Evolutionary conservation across 2,329 filamentous ascomycete genomes (phyloP).

Genomic region (Aureobasidium sp.): DNA sequence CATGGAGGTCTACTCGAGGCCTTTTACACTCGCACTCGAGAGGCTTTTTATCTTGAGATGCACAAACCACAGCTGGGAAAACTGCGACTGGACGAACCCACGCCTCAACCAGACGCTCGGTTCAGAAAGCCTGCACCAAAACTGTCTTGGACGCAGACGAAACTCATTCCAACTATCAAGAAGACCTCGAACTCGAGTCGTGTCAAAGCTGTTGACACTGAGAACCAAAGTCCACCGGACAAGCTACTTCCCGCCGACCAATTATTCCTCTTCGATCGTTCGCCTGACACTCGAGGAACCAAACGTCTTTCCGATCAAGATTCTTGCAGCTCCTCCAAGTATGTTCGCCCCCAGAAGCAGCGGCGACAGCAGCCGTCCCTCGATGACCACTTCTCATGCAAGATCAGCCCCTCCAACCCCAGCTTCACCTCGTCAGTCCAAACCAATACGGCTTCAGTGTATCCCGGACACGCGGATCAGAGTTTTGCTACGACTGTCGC

Average conservation of each 20-base stretch:
- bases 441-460: background rate
- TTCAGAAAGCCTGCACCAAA: background rate
- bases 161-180: conserved; percentile 1
- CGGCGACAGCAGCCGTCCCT: background rate
- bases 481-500: conserved; percentile 3
- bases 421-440: background rate
- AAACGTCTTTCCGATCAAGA: background rate
- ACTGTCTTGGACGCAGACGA: conserved; percentile 1
- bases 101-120: background rate
- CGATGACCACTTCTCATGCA: conserved; percentile 4
- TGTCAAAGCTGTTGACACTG: background rate
- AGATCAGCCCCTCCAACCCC: background rate
- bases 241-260: background rate
- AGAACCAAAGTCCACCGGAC: background rate
- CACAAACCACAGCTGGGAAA: background rate
- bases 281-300: background rate
- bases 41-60: conserved; percentile 8
- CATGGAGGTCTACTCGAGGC: background rate
- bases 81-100: background rate
- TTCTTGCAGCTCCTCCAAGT: background rate
- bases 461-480: background rate
- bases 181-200: background rate
- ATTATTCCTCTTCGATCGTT: background rate
- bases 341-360: background rate
- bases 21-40: background rate